Evolutionary conservation across 108 stramenopile genomes (phyloP), one percentile per base, ranked within the genome.

Genomic region (Fistulifera solaris): DNA sequence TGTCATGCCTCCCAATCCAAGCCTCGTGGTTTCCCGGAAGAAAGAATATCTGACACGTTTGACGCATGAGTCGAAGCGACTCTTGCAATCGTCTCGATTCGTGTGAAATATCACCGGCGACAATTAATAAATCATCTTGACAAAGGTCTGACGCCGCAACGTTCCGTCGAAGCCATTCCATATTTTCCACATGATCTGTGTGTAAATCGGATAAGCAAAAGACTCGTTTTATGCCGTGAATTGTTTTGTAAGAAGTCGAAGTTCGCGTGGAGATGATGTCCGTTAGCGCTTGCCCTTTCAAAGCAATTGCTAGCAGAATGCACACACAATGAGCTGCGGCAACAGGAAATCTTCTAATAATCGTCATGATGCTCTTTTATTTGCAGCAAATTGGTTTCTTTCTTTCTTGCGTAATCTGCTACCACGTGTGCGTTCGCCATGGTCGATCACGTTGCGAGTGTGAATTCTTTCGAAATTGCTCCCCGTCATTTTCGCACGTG

Each of bases 81-180:
- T 67, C 24, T 18, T 51, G 48, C 13, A 81, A 53, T 12, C 16
- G 52, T 5, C 60, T 47, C 11, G 59, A 24, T 12, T 76, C 61
- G 64, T 81, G 80, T 1, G 75, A 77, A 27, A 81, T 70, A 71
- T 81, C 80, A 17, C 80, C 80, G 0, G 80, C 76, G 14, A 77
- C 67, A 43, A 77, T 46, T 35, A 77, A 17, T 26, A 68, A 54
- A 49, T 72, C 71, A 6, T 23, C 21, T 53, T 40, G 18, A 0
- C 19, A 23, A 27, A 63, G 41, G 2, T 38, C 25, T 6, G 31
- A 7, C 15, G 22, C 40, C 10, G 45, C 41, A 28, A 48, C 16
- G 43, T 26, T 44, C 27, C 17, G 22, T 25, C 40, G 38, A 27
- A 77, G 48, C 80, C 80, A 81, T 27, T 67, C 27, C 55, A 65